Percentiles rank a stretch among this genome's conserved stretches.
phyloP scores from a whole-genome alignment of 108 stramenopile genomes.

The Asterionellopsis glacialis region DNA sequence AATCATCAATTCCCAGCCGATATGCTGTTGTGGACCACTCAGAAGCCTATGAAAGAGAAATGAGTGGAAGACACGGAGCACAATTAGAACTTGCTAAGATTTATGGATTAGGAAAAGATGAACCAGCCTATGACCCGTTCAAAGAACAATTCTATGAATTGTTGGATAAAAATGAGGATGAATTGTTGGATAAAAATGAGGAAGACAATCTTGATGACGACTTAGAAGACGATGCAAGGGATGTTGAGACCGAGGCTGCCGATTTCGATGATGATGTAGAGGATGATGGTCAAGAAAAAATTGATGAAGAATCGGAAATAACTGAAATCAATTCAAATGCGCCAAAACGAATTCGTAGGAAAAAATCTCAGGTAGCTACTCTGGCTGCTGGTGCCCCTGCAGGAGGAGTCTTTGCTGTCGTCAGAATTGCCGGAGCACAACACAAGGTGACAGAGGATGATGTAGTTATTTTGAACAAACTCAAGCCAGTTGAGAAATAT shows the following conservation, averaged over 20 bases:
- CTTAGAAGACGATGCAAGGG: constrained; percentile 24
- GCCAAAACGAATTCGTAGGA: constrained; percentile 47
- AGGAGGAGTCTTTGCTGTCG: constrained; percentile 71
- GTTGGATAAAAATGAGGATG: constrained; percentile 12
- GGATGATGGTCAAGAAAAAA: constrained; percentile 33
- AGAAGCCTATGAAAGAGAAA: constrained; percentile 57
- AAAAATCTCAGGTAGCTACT: constrained; percentile 48
- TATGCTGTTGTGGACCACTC: constrained; percentile 64
- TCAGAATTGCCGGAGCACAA: constrained; percentile 74
- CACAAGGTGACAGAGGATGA: constrained; percentile 83
- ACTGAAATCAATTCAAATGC: neutral
- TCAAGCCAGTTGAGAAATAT: constrained; percentile 59
- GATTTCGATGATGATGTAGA: constrained; percentile 28
- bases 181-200: constrained; percentile 10
- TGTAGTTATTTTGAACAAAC: constrained; percentile 70
- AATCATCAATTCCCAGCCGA: neutral
- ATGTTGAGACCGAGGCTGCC: constrained; percentile 15
- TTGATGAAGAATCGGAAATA: constrained; percentile 18
- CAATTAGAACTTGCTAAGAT: constrained; percentile 61
- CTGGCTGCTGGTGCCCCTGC: constrained; percentile 70
- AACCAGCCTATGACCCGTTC: constrained; percentile 78
- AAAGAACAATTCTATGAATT: constrained; percentile 17
- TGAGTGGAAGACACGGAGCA: constrained; percentile 63
- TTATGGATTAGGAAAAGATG: constrained; percentile 69
- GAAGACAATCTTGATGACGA: constrained; percentile 11